Percentiles rank a stretch among this genome's conserved stretches.
phyloP scores from a whole-genome alignment of 139 green algal genomes.

The Tetratostichococcus sp. region DNA sequence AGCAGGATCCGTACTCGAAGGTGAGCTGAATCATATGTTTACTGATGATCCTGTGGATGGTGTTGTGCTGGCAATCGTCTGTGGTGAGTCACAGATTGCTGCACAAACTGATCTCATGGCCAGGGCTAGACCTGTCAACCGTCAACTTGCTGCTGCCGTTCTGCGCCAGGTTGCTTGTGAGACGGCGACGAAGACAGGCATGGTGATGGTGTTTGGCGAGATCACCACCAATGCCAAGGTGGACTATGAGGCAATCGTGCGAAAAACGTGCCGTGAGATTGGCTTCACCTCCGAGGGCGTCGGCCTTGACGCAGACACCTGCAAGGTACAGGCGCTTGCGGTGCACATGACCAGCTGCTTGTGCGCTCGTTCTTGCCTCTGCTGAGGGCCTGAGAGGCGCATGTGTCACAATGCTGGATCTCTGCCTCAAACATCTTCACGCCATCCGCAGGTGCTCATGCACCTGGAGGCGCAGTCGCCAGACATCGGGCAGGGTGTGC shows the following conservation, averaged over 20 bases:
- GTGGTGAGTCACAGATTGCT: not conserved
- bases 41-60: too few relatives aligned
- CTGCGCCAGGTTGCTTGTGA: conserved; percentile 86
- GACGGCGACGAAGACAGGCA: conserved; percentile 97
- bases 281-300: conserved; percentile 94
- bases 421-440: too few relatives aligned
- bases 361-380: not conserved
- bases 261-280: conserved; percentile 73
- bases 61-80: too few relatives aligned
- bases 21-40: conserved; percentile 39
- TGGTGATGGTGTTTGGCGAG: conserved; percentile 99
- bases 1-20: conserved; percentile 92
- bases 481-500: conserved; percentile 98
- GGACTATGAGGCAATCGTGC: conserved; percentile 94
- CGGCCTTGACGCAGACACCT: conserved; percentile 93
- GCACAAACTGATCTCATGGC: too few relatives aligned
- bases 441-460: conserved; percentile 73
- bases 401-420: too few relatives aligned
- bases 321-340: conserved; percentile 65
- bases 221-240: conserved; percentile 99
- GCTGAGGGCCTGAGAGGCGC: too few relatives aligned
- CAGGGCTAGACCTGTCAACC: too few relatives aligned
- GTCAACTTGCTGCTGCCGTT: too few relatives aligned
- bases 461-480: conserved; percentile 98
- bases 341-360: not conserved